These are phyloP conservation scores for Arxiozyma heterogenica DNA, from an alignment of 1,139 yeast species.

Conservation along the genomic window DNA sequence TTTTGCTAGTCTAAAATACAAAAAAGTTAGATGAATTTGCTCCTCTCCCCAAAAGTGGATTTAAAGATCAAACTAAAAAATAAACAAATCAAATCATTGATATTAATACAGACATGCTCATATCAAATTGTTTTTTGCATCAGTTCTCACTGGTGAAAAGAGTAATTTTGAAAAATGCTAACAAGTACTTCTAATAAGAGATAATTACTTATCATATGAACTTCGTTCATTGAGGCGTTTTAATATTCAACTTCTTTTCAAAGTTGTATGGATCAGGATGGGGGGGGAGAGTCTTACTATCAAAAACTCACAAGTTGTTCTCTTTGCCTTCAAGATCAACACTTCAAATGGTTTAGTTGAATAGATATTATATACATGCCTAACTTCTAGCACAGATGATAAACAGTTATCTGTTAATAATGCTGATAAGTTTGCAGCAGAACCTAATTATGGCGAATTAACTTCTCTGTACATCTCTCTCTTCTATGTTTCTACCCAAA, in stretches of 20 bases:
- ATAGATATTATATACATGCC: background rate
- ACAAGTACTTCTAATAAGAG: constrained; percentile 59
- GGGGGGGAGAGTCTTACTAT: constrained; percentile 2
- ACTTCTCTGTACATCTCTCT: too few relatives aligned
- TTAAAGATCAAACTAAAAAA: constrained; percentile 72
- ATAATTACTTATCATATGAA: constrained; percentile 88
- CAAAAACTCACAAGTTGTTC: background rate
- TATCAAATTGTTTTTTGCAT: constrained; percentile 89
- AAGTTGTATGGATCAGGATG: constrained; percentile 46
- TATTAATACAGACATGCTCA: constrained; percentile 93
- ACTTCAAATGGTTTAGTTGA: background rate
- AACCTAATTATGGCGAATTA: too few relatives aligned
- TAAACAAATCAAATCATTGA: constrained; percentile 89
- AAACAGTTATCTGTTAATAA: background rate
- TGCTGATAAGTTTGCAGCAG: background rate
- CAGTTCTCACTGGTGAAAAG: too few relatives aligned
- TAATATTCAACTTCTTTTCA: constrained; percentile 73
- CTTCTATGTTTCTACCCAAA: background rate
- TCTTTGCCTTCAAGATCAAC: background rate
- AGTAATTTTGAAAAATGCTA: constrained; percentile 58
- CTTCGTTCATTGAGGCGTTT: constrained; percentile 85
- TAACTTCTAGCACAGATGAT: background rate
- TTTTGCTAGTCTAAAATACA: constrained; percentile 71
- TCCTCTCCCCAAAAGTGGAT: constrained; percentile 83
- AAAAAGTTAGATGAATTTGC: constrained; percentile 81